These are phyloP conservation scores for Aspergillus tanneri DNA, from an alignment of 2,329 filamentous ascomycete species.

Conservation along the genomic window DNA sequence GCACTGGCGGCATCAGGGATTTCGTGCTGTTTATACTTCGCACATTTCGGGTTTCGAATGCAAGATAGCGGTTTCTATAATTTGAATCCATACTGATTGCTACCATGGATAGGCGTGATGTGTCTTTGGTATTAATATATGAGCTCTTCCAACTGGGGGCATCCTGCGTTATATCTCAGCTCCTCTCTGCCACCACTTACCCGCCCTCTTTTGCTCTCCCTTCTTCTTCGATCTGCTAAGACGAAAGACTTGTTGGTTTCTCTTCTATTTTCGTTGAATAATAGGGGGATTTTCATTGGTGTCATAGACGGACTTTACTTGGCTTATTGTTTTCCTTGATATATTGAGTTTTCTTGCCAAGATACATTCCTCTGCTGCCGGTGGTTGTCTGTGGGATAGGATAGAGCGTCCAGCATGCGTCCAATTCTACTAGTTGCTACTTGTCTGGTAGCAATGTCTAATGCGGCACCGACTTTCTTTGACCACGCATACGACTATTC, in stretches of 20 bases:
- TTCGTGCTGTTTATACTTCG: conserved; percentile 30
- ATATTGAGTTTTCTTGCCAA: too few relatives aligned
- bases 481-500: conserved; percentile 40
- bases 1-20: conserved; percentile 27
- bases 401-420: conserved; percentile 20
- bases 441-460: conserved; percentile 32
- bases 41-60: conserved; percentile 24
- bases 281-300: neutral
- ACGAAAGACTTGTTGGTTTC: too few relatives aligned
- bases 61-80: conserved; percentile 22
- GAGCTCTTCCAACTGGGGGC: neutral
- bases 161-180: neutral
- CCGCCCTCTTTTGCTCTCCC: neutral
- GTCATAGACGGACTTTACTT: too few relatives aligned
- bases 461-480: conserved; percentile 37
- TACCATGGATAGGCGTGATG: neutral
- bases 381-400: neutral
- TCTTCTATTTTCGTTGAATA: neutral
- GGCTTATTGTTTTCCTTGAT: neutral
- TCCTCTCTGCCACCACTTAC: neutral
- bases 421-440: conserved; percentile 26
- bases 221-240: neutral
- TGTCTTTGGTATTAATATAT: conserved; percentile 5
- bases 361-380: neutral
- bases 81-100: conserved; percentile 19